phyloP scores from a whole-genome alignment of 305 asterid species.

The Fraxinus xanthoxyloides region DNA sequence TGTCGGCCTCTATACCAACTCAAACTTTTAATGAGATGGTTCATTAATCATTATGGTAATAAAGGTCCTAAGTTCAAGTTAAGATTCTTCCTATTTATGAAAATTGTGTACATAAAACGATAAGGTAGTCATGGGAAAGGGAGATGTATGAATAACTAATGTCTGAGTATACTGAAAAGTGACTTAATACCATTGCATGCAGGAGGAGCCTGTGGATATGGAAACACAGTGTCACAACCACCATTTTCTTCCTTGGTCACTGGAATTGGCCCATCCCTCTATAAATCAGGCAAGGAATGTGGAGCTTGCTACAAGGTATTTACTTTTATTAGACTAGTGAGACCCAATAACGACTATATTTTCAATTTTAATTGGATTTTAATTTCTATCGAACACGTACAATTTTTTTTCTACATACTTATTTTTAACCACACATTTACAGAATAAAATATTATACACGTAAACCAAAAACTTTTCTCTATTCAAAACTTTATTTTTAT shows the following conservation, averaged over 20 bases:
- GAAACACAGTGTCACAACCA: slow-evolving; percentile 49
- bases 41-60: too few relatives aligned
- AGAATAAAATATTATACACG: too few relatives aligned
- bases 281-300: slow-evolving; percentile 66
- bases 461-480: too few relatives aligned
- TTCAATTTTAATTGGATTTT: too few relatives aligned
- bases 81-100: not conserved
- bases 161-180: not conserved
- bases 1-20: not conserved
- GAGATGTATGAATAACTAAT: too few relatives aligned
- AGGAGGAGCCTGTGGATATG: slow-evolving; percentile 74
- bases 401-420: too few relatives aligned
- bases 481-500: too few relatives aligned
- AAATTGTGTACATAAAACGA: not conserved
- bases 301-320: slow-evolving; percentile 72
- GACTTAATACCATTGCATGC: not conserved
- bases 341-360: too few relatives aligned
- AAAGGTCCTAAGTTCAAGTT: not conserved
- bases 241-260: slow-evolving; percentile 69
- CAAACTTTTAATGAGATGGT: not conserved
- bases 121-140: too few relatives aligned
- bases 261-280: slow-evolving; percentile 68
- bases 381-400: too few relatives aligned
- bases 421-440: too few relatives aligned
- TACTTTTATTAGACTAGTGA: not conserved